A percentile compares a stretch with the other conserved stretches of the same genome.
These are phyloP conservation scores for Termitomyces sp. DNA, from an alignment of 768 basidiomycete species.

Conservation along the genomic window DNA sequence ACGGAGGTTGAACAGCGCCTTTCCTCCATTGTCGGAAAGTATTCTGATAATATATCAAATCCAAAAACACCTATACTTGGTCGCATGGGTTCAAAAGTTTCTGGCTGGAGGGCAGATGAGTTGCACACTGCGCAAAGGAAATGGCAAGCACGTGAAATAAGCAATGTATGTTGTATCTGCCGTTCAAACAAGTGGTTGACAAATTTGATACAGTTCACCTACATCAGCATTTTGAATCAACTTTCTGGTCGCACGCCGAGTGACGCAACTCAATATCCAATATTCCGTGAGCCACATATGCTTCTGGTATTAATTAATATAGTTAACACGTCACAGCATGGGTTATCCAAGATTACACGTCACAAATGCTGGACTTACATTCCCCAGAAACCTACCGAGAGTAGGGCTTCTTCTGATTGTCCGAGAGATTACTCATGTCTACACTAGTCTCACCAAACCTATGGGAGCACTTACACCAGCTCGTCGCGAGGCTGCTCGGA, in stretches of 20 bases:
- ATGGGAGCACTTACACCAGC: slow-evolving; percentile 86
- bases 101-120: slow-evolving; percentile 53
- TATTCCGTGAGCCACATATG: slow-evolving; percentile 59
- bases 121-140: slow-evolving; percentile 67
- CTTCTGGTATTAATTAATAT: not conserved
- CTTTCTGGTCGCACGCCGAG: slow-evolving; percentile 90
- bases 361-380: slow-evolving; percentile 58
- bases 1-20: slow-evolving; percentile 55
- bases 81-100: slow-evolving; percentile 44
- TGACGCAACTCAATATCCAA: slow-evolving; percentile 92
- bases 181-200: not conserved
- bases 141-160: slow-evolving; percentile 90
- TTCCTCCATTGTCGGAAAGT: slow-evolving; percentile 38
- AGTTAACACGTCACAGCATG: slow-evolving; percentile 51
- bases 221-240: slow-evolving; percentile 86
- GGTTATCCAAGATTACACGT: slow-evolving; percentile 84
- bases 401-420: slow-evolving; percentile 35
- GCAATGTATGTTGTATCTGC: slow-evolving; percentile 56
- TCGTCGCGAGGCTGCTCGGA: slow-evolving; percentile 69
- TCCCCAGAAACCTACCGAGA: slow-evolving; percentile 65
- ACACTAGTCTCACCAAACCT: slow-evolving; percentile 65
- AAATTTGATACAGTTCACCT: slow-evolving; percentile 61
- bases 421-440: not conserved
- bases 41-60: slow-evolving; percentile 37
- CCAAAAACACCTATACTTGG: slow-evolving; percentile 54